A percentile compares a stretch with the other conserved stretches of the same genome.
These are phyloP conservation scores for Asterella californica DNA, from an alignment of 225 moss, liverwort and hornwort species.

Conservation along the genomic window DNA sequence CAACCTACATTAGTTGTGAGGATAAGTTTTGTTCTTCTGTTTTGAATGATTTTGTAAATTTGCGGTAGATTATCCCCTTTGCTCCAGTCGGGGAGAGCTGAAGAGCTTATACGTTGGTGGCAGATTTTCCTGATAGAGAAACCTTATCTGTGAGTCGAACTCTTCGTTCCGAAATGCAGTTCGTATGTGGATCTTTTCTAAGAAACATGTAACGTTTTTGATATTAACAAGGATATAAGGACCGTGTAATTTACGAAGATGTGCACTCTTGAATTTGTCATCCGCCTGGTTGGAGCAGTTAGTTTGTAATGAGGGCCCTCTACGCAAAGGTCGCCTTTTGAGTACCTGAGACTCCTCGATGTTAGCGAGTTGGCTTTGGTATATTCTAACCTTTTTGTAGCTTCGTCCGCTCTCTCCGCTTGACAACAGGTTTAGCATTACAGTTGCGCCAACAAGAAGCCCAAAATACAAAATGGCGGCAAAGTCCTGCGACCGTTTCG, in stretches of 20 bases:
- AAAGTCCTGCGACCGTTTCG: slow-evolving; percentile 32
- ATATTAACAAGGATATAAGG: background rate
- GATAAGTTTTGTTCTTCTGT: background rate
- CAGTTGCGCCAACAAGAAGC: slow-evolving; percentile 6
- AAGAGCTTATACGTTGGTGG: no score
- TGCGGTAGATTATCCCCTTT: background rate
- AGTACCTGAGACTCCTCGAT: no score
- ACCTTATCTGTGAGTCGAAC: background rate
- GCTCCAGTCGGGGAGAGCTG: background rate
- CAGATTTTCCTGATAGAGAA: background rate
- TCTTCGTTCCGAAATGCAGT: background rate
- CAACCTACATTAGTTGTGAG: no score
- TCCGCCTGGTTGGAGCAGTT: background rate
- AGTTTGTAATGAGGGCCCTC: background rate
- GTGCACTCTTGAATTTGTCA: background rate
- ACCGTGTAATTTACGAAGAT: background rate
- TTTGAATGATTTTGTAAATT: background rate
- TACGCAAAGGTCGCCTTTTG: background rate
- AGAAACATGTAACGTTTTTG: background rate
- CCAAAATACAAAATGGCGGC: slow-evolving; percentile 1
- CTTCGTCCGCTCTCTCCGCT: background rate
- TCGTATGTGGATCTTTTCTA: background rate
- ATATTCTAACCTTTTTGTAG: background rate
- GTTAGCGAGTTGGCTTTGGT: background rate
- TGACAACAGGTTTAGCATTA: slow-evolving; percentile 12